Percentiles rank a stretch among this genome's conserved stretches.
phyloP scores from a whole-genome alignment of 192 early-diverging fungal species.

The Lunasporangiospora selenospora region DNA sequence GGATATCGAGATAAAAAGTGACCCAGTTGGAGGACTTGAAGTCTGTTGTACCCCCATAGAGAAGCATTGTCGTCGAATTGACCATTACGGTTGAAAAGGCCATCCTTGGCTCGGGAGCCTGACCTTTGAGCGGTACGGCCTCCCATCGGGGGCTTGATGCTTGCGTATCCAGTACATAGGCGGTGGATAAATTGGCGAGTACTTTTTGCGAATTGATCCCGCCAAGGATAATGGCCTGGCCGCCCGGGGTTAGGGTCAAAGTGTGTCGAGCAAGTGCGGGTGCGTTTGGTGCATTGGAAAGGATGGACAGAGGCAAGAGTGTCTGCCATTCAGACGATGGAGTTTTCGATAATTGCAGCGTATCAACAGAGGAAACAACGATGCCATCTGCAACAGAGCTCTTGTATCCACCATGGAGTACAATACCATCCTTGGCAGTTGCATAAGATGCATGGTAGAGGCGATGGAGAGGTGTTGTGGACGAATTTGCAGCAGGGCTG shows the following conservation, averaged over 20 bases:
- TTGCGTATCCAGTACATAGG: conserved; percentile 34
- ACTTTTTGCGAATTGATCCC: conserved; percentile 9
- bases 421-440: conserved; percentile 29
- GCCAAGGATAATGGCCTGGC: conserved; percentile 29
- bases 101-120: conserved; percentile 17
- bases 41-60: conserved; percentile 25
- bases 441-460: conserved; percentile 16
- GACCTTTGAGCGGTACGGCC: conserved; percentile 3
- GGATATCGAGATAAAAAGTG: conserved; percentile 28
- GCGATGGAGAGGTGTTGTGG: conserved; percentile 1
- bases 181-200: conserved; percentile 9
- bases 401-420: conserved; percentile 25
- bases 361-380: conserved; percentile 22
- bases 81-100: conserved; percentile 23
- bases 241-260: conserved; percentile 24
- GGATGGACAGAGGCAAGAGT: not conserved
- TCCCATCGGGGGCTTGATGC: conserved; percentile 9
- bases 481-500: not conserved
- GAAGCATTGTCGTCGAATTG: conserved; percentile 25
- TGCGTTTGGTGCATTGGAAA: conserved; percentile 16
- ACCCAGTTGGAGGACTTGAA: conserved; percentile 18
- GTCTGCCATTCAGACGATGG: no score
- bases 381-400: not conserved
- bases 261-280: conserved; percentile 28
- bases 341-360: no score